Evolutionary conservation across 2,329 filamentous ascomycete species (phyloP).

Genomic region (Fusarium sp.): DNA sequence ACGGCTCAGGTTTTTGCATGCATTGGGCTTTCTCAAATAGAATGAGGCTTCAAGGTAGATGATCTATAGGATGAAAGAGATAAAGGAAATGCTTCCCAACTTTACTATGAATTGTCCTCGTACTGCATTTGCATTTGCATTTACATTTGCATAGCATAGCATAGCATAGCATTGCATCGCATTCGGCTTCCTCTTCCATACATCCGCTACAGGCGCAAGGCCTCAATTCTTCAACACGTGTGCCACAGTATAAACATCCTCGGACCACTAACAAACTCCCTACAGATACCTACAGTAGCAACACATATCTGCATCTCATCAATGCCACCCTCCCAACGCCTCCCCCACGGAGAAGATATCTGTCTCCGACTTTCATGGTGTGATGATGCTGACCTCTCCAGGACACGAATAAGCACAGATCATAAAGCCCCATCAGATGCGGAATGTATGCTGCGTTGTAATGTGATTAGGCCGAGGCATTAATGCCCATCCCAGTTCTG

Average conservation of each 20-base stretch:
- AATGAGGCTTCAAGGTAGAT: slow-evolving; percentile 9
- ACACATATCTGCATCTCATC: slow-evolving; percentile 22
- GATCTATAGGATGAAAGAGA: slow-evolving; percentile 8
- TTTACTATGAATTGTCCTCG: slow-evolving; percentile 22
- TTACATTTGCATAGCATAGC: neutral
- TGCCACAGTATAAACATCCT: neutral
- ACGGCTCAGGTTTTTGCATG: slow-evolving; percentile 1
- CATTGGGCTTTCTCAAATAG: neutral
- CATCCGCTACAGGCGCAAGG: slow-evolving; percentile 21
- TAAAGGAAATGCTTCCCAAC: slow-evolving; percentile 3
- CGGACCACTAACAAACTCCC: slow-evolving; percentile 1
- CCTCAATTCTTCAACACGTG: slow-evolving; percentile 21
- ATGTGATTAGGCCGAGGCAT: slow-evolving; percentile 24
- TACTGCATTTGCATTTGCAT: slow-evolving; percentile 28
- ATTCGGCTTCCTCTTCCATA: slow-evolving; percentile 12
- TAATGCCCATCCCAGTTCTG: slow-evolving; percentile 11
- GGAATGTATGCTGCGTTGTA: neutral
- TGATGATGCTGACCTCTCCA: slow-evolving; percentile 34
- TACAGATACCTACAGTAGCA: neutral
- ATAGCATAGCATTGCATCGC: slow-evolving; percentile 4
- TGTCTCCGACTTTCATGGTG: slow-evolving; percentile 28
- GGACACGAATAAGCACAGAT: slow-evolving; percentile 20
- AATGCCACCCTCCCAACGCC: slow-evolving; percentile 21
- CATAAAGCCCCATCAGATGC: slow-evolving; percentile 17
- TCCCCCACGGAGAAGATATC: slow-evolving; percentile 18